These are phyloP conservation scores for Rhodosporidiobolus odoratus DNA, from an alignment of 768 basidiomycete genomes.

Conservation along the genomic window DNA sequence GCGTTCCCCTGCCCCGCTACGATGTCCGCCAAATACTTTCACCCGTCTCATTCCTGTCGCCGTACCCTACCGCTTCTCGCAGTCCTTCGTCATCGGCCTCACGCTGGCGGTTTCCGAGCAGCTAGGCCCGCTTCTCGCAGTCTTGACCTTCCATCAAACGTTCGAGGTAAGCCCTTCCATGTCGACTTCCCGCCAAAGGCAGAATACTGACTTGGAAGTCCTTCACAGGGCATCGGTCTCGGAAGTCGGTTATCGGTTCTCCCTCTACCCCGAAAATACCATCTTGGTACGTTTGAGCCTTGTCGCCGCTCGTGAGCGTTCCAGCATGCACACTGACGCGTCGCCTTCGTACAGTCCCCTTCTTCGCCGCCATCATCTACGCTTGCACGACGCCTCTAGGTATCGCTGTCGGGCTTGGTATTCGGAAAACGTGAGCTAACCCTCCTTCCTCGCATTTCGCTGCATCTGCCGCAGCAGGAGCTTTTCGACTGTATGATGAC, in stretches of 20 bases:
- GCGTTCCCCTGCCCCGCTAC: too few species aligned
- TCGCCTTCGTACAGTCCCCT: constrained; percentile 52
- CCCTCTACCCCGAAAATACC: constrained; percentile 45
- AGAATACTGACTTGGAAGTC: too few species aligned
- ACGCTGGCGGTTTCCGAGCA: constrained; percentile 63
- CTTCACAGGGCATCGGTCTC: constrained; percentile 64
- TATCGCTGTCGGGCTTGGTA: constrained; percentile 62
- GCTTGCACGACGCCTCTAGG: constrained; percentile 79
- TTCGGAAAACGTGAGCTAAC: constrained; percentile 34
- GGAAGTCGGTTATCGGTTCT: constrained; percentile 83
- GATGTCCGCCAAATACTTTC: too few species aligned
- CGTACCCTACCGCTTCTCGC: not conserved
- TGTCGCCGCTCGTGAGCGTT: not conserved
- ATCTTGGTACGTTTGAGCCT: constrained; percentile 36
- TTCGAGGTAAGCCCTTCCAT: constrained; percentile 65
- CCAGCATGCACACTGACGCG: not conserved
- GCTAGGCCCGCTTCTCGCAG: constrained; percentile 82
- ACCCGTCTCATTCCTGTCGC: not conserved
- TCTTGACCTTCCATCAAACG: constrained; percentile 73
- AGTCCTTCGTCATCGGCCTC: constrained; percentile 58
- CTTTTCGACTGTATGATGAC: too few species aligned
- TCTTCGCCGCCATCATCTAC: constrained; percentile 60
- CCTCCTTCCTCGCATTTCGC: constrained; percentile 17
- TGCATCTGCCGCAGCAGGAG: too few species aligned
- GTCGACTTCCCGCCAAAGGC: too few species aligned